These are phyloP conservation scores for Candida ovalis DNA, from an alignment of 805 yeast species.

Conservation along the genomic window DNA sequence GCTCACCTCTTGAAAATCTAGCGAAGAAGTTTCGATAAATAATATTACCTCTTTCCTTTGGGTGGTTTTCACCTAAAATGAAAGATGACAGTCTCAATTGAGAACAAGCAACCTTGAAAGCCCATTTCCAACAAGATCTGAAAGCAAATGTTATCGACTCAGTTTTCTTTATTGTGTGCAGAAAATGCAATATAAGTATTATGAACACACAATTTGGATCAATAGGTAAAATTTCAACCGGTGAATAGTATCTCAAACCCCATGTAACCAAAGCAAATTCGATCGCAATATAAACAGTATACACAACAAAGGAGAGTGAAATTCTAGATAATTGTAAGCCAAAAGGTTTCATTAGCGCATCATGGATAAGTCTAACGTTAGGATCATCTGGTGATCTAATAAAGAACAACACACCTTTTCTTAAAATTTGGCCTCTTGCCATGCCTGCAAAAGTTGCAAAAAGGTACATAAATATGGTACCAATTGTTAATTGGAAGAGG, in stretches of 20 bases:
- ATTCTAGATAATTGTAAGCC: conserved; percentile 69
- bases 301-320: conserved; percentile 66
- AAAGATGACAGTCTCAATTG: conserved; percentile 77
- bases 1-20: conserved; percentile 17
- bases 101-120: conserved; percentile 52
- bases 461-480: conserved; percentile 82
- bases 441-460: conserved; percentile 85
- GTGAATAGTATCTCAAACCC: conserved; percentile 36
- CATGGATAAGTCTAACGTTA: conserved; percentile 78
- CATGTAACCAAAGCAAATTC: conserved; percentile 73
- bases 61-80: conserved; percentile 56
- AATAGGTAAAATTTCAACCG: conserved; percentile 29
- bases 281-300: conserved; percentile 63
- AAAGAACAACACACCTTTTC: conserved; percentile 89
- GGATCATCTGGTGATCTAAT: conserved; percentile 95
- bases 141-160: conserved; percentile 19
- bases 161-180: conserved; percentile 20
- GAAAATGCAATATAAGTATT: neutral
- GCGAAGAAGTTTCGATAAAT: conserved; percentile 50
- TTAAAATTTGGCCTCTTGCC: conserved; percentile 65
- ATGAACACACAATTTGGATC: neutral
- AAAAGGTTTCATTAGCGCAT: conserved; percentile 78
- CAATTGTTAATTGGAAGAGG: conserved; percentile 47
- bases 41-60: conserved; percentile 68
- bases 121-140: conserved; percentile 48